Base-by-base conservation (phyloP, 2,329 filamentous ascomycete genomes). In the Fusarium irregulare region DNA sequence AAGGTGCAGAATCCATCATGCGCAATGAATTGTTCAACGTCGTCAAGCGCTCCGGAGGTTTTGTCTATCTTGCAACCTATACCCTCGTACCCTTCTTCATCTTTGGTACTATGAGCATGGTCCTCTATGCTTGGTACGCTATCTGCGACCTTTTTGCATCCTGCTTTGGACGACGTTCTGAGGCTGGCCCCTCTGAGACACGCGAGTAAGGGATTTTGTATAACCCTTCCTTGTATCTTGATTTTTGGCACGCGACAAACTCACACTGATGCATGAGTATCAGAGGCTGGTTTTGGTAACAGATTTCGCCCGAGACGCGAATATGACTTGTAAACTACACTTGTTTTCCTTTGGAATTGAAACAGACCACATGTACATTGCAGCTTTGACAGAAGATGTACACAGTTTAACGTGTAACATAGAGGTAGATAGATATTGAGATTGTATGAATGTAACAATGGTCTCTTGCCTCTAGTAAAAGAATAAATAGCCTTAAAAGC, bases 11-110 rank as follows among this genome's bases (percentile, higher is more conserved):
- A 11, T 58, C 67, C 2, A 78, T 84, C 27, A 83, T 85, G 81
- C 69, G 74, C 13, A 77, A 75, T 1, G 83, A 85, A 68, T 70
- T 85, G n/a, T 84, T 73, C 55, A 66, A 74, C 16, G 77, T 83
- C 1, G 79, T 81, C 1, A 78, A 74, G 64, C 74, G 77, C 25
- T 79, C 78, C 0, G 80, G 80, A 0, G 81, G 81, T 0, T 48
- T 64, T 7, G 71, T 82, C 16, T 82, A 81, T 51, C 66, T 82
- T 7, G 18, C 74, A 4, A 80, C 78, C 2, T 82, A 81, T 32
- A 78, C 80, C 0, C 45, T 82, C 7, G 61, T 81, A 0, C 81
- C 80, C 0, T 66, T 82, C 13, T 21, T 78, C 13, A 32, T 81
- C 10, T 81, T 82, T 53, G 80, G 79, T 4, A 60, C 62, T 1